Percentiles rank a stretch among this genome's conserved stretches.
Conservation (phyloP, 78 protist species). For the Dictyostelium brefeldianum region DNA sequence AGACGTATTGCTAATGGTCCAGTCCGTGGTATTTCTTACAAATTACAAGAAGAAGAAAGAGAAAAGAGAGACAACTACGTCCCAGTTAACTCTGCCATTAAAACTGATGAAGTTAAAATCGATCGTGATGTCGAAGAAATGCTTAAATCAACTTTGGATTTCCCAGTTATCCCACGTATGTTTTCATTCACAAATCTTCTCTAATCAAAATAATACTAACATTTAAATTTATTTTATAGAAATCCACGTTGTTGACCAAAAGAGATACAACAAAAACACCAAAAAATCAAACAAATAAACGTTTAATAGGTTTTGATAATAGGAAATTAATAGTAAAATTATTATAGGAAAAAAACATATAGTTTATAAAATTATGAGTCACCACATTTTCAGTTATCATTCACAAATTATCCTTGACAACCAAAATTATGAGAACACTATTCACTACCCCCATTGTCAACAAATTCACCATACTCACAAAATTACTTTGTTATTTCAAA, state of each 20-base stretch:
- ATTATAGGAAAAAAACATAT: too few relatives aligned
- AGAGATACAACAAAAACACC: conserved; percentile 13
- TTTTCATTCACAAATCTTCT: too few relatives aligned
- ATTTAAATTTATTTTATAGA: neutral
- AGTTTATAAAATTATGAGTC: too few relatives aligned
- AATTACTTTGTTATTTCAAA: too few relatives aligned
- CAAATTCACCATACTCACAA: too few relatives aligned
- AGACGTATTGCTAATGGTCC: conserved; percentile 98
- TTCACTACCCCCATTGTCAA: too few relatives aligned
- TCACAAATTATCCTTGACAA: too few relatives aligned
- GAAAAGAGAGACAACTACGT: conserved; percentile 99
- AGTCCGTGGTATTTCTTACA: conserved; percentile 99
- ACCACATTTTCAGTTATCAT: too few relatives aligned
- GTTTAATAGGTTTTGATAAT: too few relatives aligned
- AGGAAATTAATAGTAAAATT: too few relatives aligned
- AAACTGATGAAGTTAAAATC: conserved; percentile 82
- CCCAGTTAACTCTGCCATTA: conserved; percentile 97
- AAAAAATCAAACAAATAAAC: conserved; percentile 50
- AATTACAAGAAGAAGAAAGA: conserved; percentile 99
- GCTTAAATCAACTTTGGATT: conserved; percentile 84
- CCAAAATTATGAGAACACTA: too few relatives aligned
- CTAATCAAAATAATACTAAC: too few relatives aligned
- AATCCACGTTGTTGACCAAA: conserved; percentile 17
- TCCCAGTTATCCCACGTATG: conserved; percentile 58
- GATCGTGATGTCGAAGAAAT: conserved; percentile 82